Evolutionary conservation across 164 flowering plant genomes (phyloP).

Genomic region (Macadamia tetraphylla): DNA sequence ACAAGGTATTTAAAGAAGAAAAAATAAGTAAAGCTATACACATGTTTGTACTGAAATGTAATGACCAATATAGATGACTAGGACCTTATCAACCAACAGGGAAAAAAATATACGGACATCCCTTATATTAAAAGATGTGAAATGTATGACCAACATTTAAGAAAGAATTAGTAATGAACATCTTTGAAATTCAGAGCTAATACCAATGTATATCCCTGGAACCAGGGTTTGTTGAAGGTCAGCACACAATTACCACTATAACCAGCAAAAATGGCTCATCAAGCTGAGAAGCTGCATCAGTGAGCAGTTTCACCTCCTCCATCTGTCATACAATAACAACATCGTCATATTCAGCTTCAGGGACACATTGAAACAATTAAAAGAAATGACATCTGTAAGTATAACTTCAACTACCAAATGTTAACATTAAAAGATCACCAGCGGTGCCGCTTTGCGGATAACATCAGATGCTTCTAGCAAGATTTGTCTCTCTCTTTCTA

Average conservation of each 20-base stretch:
- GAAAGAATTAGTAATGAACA: constrained; percentile 7
- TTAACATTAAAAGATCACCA: constrained; percentile 72
- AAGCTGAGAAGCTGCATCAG: constrained; percentile 80
- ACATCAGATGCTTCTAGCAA: constrained; percentile 57
- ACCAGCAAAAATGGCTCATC: constrained; percentile 94
- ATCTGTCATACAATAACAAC: constrained; percentile 53
- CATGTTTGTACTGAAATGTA: not conserved
- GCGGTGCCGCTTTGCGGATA: constrained; percentile 84
- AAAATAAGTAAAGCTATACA: not conserved
- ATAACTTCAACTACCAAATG: constrained; percentile 52
- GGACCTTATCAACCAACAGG: too few species aligned
- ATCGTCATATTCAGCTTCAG: constrained; percentile 17
- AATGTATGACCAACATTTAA: not conserved
- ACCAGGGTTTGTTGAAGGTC: constrained; percentile 92
- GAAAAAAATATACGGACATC: too few species aligned
- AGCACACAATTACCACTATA: constrained; percentile 99
- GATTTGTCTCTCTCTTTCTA: constrained; percentile 57
- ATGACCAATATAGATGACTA: not conserved
- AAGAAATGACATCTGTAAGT: constrained; percentile 15
- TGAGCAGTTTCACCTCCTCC: constrained; percentile 92
- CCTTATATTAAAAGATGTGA: not conserved
- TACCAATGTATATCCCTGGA: constrained; percentile 83
- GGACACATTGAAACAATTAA: constrained; percentile 6
- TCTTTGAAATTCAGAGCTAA: constrained; percentile 70
- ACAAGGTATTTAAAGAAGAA: not conserved